Evolutionary conservation across 768 basidiomycete genomes (phyloP).

Genomic region (Leccinum truebloodii): DNA sequence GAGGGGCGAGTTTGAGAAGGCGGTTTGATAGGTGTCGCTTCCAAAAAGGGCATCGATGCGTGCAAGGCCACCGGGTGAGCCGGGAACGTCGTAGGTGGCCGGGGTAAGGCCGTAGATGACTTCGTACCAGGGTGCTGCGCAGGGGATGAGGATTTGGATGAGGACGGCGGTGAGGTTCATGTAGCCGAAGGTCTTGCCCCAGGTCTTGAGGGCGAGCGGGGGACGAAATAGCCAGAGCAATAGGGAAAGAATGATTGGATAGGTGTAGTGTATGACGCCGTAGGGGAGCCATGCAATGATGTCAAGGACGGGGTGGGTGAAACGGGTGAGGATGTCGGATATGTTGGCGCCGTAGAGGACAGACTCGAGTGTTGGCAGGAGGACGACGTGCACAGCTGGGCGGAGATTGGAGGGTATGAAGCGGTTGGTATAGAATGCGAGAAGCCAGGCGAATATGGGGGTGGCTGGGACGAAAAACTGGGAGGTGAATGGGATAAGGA

Average conservation of each 20-base stretch:
- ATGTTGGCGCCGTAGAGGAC: slow-evolving; percentile 98
- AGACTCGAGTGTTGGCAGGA: slow-evolving; percentile 92
- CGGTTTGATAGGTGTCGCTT: not conserved
- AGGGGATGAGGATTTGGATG: slow-evolving; percentile 86
- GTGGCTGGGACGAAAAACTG: slow-evolving; percentile 91
- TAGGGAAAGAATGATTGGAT: slow-evolving; percentile 85
- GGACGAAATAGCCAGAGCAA: slow-evolving; percentile 90
- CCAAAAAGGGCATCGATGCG: slow-evolving; percentile 89
- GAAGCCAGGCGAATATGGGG: slow-evolving; percentile 83
- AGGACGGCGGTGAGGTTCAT: slow-evolving; percentile 90
- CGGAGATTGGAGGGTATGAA: slow-evolving; percentile 79
- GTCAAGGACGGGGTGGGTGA: slow-evolving; percentile 90
- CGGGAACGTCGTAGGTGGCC: slow-evolving; percentile 88
- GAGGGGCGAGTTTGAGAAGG: slow-evolving; percentile 84
- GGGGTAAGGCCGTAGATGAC: slow-evolving; percentile 95
- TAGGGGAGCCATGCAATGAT: slow-evolving; percentile 96
- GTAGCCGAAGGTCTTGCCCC: slow-evolving; percentile 88
- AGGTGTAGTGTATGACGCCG: slow-evolving; percentile 87
- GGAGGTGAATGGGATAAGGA: slow-evolving; percentile 82
- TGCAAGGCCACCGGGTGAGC: slow-evolving; percentile 89
- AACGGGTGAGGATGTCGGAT: slow-evolving; percentile 93
- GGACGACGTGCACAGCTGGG: slow-evolving; percentile 85
- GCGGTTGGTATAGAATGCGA: slow-evolving; percentile 82
- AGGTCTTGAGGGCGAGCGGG: slow-evolving; percentile 77
- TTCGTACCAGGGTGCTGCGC: slow-evolving; percentile 97